phyloP scores from a whole-genome alignment of 2,329 filamentous ascomycete genomes.

The Aspergillus arachidicola region DNA sequence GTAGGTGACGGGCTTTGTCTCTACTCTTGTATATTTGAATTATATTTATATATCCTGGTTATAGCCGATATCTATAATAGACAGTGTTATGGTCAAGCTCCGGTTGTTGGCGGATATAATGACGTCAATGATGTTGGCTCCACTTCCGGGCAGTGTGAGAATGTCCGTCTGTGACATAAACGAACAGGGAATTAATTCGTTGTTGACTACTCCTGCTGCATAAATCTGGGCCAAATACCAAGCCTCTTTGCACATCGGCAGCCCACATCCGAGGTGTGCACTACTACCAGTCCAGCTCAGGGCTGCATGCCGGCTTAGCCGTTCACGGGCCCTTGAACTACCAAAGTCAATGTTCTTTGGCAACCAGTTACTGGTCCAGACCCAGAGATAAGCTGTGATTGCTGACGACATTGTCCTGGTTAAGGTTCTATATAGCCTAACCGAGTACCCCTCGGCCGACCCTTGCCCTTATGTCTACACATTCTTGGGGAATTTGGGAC shows the following conservation, averaged over 20 bases:
- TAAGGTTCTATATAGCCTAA: neutral
- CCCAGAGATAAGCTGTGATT: neutral
- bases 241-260: neutral
- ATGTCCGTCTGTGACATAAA: neutral
- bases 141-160: neutral
- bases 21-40: neutral
- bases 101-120: slow-evolving; percentile 5
- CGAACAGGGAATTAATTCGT: neutral
- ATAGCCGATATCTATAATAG: neutral
- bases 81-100: neutral
- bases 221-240: neutral
- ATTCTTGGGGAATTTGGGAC: neutral
- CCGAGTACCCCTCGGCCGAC: neutral
- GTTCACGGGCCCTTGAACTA: neutral
- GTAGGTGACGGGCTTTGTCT: neutral
- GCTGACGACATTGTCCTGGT: neutral
- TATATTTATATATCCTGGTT: neutral
- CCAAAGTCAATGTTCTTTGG: neutral
- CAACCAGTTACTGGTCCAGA: neutral
- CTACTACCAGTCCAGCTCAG: neutral
- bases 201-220: neutral
- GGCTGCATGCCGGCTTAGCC: neutral
- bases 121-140: slow-evolving; percentile 11
- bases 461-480: neutral
- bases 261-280: neutral